Base-by-base conservation (phyloP, 192 early-diverging fungal genomes). In the Chytriomyces sp. region DNA sequence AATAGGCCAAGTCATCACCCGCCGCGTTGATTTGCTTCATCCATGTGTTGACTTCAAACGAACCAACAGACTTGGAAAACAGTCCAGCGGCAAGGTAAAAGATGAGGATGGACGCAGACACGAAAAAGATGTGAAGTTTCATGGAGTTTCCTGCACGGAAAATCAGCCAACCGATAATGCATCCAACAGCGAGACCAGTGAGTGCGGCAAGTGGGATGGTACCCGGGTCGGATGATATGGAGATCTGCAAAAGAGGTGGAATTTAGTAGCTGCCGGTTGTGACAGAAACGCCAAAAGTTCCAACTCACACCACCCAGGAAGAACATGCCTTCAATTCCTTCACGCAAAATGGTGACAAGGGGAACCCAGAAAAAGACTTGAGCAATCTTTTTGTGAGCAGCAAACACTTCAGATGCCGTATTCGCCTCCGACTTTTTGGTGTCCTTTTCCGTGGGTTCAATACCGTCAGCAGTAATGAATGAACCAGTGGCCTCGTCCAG, bases 321-420 rank as follows among this genome's bases (percentile, higher is more conserved):
- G 9, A 97, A 88, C 24, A 97, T 86, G n/a, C 93, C 90, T 79
- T 97, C 96, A 10, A 97, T 78, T 11, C 92, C 93, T 87, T 97
- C 96, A 62, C 96, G 87, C 43, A 94, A 80, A 8, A 97, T 90
- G 11, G 94, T 94, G 47, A 95, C 80, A 69, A 95, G 93, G 16
- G 96, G 94, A 61, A 97, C 86, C 61, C 93, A 82, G 79, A 96
- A 88, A 71, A 97, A 92, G 23, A 91, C 71, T 85, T 82, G 67
- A 13, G 49, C 18, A 23, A 11, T 28, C 13, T 57, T 72, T 24
- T 45, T 63, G 9, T 16, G 24, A n/a, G n/a, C 57, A 24, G 24
- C 28, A 23, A 66, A 18, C 13, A 23, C 44, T 72, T 18, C 62
- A 4, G 59, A 26, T 2, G 18, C 62, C 8, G 24, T 3, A 1